Evolutionary conservation across 208 protist species (phyloP).

Genomic region (Trypanosoma vivax): DNA sequence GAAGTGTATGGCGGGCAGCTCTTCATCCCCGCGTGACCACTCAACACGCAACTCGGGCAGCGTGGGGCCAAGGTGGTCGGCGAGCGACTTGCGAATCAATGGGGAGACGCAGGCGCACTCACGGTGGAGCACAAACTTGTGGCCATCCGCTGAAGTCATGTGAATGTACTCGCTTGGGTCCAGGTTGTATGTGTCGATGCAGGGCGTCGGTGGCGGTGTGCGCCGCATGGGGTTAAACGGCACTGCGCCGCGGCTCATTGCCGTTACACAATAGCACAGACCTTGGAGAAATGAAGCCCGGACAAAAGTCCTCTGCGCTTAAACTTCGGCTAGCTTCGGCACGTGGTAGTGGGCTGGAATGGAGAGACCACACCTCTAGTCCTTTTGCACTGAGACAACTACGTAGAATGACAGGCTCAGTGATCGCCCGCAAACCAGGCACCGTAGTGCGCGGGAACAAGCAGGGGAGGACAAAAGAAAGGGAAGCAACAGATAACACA

Average conservation of each 20-base stretch:
- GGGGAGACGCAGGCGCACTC: slow-evolving; percentile 58
- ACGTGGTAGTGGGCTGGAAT: no score
- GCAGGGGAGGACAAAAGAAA: slow-evolving; percentile 1
- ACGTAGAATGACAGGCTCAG: no score
- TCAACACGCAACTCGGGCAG: slow-evolving; percentile 32
- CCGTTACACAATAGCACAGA: background rate
- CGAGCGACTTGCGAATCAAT: slow-evolving; percentile 47
- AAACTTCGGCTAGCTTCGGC: no score
- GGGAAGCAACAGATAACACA: background rate
- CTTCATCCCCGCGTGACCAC: slow-evolving; percentile 1
- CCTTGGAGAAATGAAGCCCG: background rate
- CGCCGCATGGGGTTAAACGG: slow-evolving; percentile 87
- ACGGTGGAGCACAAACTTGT: slow-evolving; percentile 43
- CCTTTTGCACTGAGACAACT: no score
- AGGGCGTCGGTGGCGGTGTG: slow-evolving; percentile 67
- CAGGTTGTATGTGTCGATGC: slow-evolving; percentile 63
- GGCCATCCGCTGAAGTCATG: slow-evolving; percentile 27
- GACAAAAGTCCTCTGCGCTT: no score
- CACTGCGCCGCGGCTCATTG: slow-evolving; percentile 39
- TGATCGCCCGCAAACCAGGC: no score
- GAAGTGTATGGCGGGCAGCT: slow-evolving; percentile 36
- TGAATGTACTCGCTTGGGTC: slow-evolving; percentile 50
- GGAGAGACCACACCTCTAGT: no score
- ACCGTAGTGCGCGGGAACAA: no score
- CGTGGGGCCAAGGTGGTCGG: slow-evolving; percentile 26